Evolutionary conservation across 2,329 filamentous ascomycete species (phyloP).

Genomic region (Colletotrichum sojae): DNA sequence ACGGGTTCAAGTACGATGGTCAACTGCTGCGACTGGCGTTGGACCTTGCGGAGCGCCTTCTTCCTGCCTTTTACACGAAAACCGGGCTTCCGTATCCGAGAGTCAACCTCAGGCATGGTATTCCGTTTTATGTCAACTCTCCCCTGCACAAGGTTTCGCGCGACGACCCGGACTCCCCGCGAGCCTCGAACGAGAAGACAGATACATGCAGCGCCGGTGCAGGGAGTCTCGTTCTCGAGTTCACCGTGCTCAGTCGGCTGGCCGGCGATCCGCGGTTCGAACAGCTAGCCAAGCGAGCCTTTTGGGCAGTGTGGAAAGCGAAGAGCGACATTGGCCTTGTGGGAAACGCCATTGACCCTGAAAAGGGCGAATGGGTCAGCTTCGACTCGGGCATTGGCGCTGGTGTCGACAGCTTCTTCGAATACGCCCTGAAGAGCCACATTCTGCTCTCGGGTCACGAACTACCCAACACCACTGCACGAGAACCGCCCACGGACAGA

Average conservation of each 20-base stretch:
- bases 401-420: slow-evolving; percentile 97
- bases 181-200: slow-evolving; percentile 74
- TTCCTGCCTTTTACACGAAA: slow-evolving; percentile 92
- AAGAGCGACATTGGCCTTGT: slow-evolving; percentile 89
- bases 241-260: slow-evolving; percentile 89
- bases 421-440: slow-evolving; percentile 96
- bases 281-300: slow-evolving; percentile 88
- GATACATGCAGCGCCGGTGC: slow-evolving; percentile 98
- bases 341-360: slow-evolving; percentile 92
- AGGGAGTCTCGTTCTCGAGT: slow-evolving; percentile 95
- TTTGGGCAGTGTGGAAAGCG: slow-evolving; percentile 96
- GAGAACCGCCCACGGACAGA: slow-evolving; percentile 52
- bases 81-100: slow-evolving; percentile 96
- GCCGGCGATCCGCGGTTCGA: slow-evolving; percentile 92
- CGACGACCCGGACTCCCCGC: slow-evolving; percentile 54
- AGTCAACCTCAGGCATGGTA: slow-evolving; percentile 90
- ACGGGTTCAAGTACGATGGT: slow-evolving; percentile 85
- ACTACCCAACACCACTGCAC: slow-evolving; percentile 65
- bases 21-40: slow-evolving; percentile 91
- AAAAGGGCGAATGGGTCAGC: slow-evolving; percentile 90
- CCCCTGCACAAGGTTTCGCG: slow-evolving; percentile 75
- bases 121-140: slow-evolving; percentile 92
- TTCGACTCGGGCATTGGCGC: slow-evolving; percentile 95
- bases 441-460: slow-evolving; percentile 87
- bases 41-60: slow-evolving; percentile 85